Evolutionary conservation across 1,284 basidiomycete genomes (phyloP), one percentile per base, ranked within the genome.

Genomic region (Fomitopsis betulina): DNA sequence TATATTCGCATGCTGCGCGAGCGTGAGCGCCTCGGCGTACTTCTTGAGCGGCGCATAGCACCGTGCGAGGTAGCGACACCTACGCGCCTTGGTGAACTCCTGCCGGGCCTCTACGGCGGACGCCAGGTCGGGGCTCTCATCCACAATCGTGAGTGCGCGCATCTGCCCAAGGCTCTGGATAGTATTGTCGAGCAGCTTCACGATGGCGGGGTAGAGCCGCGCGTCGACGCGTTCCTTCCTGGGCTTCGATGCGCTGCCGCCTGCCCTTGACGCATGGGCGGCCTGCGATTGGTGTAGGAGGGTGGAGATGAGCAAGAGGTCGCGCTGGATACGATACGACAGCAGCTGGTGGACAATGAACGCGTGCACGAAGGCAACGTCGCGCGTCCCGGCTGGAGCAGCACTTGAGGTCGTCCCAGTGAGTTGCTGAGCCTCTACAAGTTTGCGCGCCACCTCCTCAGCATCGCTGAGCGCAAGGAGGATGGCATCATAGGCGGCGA

Each of bases 331-430:
- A 10, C 95, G 91, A 54, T 88, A 83, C 13, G 91, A 85, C 45
- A 96, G 82, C 17, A 96, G 84, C 59, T 93, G 89, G 72, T 93
- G 94, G 55, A 92, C 81, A 65, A 96, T 85, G 70, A 89, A 96
- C 13, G 90, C 85, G 67, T 96, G 89, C 47, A 94, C 84, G 63
- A 95, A 91, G 23, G 89, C 83, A 35, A 94, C 83, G 68, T 93
- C 90, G 10, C 89, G 81, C 12, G 79, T 77, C 23, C 81, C 82
- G 9, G 75, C 74, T 17, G 45, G 25, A 12, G 75, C 67, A 39
- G 74, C 67, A 60, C 64, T 73, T 8, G 65, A 40, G 58, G 37
- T 12, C 6, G 40, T 45, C n/a, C 25, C 33, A 2, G 77, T 53
- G 54, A 89, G 86, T 81, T 91, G 86, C 61, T 94, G 91, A 35